Percentiles rank a stretch among this genome's conserved stretches.
phyloP scores from a whole-genome alignment of 306 rosid species.

The Quercus cerris region DNA sequence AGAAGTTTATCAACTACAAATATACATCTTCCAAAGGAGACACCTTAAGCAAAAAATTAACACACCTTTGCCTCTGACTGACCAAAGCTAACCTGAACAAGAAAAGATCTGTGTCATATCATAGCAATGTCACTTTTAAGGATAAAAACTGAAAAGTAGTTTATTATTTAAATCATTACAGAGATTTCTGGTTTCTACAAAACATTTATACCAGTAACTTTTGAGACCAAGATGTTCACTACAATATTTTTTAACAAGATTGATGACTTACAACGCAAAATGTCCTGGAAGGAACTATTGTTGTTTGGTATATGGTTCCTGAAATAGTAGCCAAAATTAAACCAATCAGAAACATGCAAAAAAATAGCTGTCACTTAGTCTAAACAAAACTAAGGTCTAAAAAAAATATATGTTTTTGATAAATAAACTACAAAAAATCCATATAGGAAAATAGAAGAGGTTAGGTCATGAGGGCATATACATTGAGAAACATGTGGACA shows the following conservation, averaged over 20 bases:
- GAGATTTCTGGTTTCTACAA: constrained; percentile 1
- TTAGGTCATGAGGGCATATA: constrained; percentile 1
- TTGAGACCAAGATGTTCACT: constrained; percentile 20
- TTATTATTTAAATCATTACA: constrained; percentile 8
- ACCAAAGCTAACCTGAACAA: constrained; percentile 86
- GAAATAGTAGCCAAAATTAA: constrained; percentile 39
- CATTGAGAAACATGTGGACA: neutral
- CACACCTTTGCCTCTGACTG: constrained; percentile 95
- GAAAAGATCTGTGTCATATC: constrained; percentile 19
- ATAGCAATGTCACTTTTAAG: constrained; percentile 17
- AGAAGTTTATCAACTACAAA: neutral
- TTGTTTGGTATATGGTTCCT: constrained; percentile 90
- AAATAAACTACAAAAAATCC: no score
- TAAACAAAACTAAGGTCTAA: neutral
- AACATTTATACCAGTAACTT: constrained; percentile 14
- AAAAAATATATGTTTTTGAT: neutral
- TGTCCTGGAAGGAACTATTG: constrained; percentile 88
- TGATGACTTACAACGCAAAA: constrained; percentile 77
- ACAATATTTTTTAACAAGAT: constrained; percentile 29
- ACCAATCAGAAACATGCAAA: constrained; percentile 29
- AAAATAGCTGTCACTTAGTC: constrained; percentile 8
- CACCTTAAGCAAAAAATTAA: constrained; percentile 12
- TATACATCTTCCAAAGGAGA: constrained; percentile 8
- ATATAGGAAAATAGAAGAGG: neutral
- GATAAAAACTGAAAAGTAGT: neutral